Percentiles rank a stretch among this genome's conserved stretches.
phyloP scores from a whole-genome alignment of 371 early-diverging fungal species.

The Mortierella sp. region DNA sequence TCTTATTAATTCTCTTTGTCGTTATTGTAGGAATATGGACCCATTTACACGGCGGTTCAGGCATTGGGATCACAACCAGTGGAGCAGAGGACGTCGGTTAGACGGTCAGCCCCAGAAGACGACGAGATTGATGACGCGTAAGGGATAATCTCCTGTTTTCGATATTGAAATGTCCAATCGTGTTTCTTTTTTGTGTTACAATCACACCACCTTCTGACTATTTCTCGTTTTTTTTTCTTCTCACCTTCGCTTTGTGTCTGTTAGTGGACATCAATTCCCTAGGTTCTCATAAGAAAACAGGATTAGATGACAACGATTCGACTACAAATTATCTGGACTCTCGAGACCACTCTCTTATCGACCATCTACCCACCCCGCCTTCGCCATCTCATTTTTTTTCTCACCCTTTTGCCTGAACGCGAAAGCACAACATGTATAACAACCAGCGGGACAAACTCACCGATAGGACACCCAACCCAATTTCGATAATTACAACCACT shows the following conservation, averaged over 20 bases:
- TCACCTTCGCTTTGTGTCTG: not conserved
- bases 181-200: not conserved
- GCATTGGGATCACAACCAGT: slow-evolving; percentile 50
- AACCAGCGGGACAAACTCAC: not conserved
- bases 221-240: not conserved
- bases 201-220: not conserved
- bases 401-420: not conserved
- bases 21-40: slow-evolving; percentile 79
- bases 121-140: slow-evolving; percentile 58
- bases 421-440: not conserved
- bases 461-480: not conserved
- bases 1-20: not conserved
- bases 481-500: not conserved
- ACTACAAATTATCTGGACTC: not conserved
- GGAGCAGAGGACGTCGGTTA: slow-evolving; percentile 63
- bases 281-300: not conserved
- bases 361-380: not conserved
- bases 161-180: not conserved
- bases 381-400: not conserved
- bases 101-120: slow-evolving; percentile 69
- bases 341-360: not conserved
- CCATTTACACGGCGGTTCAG: slow-evolving; percentile 78
- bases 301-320: not conserved
- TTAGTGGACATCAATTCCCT: not conserved
- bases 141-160: not conserved